These are phyloP conservation scores for Pichia sp. DNA, from an alignment of 1,139 yeast genomes.

Conservation along the genomic window DNA sequence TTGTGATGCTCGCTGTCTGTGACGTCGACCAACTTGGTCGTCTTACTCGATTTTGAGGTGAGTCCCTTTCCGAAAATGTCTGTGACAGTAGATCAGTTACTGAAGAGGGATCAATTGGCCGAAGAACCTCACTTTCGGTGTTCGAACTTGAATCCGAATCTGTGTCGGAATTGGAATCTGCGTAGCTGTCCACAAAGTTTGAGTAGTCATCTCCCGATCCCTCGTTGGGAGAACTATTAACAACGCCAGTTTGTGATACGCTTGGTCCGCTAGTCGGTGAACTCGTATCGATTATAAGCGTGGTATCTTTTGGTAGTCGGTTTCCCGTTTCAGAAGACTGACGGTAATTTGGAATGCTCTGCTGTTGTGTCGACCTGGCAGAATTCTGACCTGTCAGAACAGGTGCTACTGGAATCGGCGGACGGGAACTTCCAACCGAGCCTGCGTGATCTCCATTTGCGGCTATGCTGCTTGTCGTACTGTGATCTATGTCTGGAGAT, in stretches of 20 bases:
- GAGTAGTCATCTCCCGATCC: constrained; percentile 1
- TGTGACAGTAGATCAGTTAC: background rate
- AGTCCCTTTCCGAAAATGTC: background rate
- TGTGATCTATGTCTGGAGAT: background rate
- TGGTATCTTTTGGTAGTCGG: background rate
- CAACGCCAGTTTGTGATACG: background rate
- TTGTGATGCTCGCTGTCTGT: background rate
- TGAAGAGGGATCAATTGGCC: background rate
- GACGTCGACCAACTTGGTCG: background rate
- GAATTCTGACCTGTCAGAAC: background rate
- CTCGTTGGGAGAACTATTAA: background rate
- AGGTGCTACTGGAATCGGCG: background rate
- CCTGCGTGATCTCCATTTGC: background rate
- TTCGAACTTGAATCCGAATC: background rate
- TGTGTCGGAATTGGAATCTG: background rate
- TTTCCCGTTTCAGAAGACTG: background rate
- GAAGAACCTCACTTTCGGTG: background rate
- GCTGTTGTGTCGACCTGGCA: background rate
- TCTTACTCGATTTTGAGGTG: background rate
- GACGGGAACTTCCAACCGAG: background rate
- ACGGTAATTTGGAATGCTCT: background rate
- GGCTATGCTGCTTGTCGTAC: background rate
- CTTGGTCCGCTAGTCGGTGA: background rate
- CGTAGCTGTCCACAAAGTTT: constrained; percentile 5
- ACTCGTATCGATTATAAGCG: background rate